phyloP scores from a whole-genome alignment of 2,329 filamentous ascomycete genomes.

The Exserohilum turcica region DNA sequence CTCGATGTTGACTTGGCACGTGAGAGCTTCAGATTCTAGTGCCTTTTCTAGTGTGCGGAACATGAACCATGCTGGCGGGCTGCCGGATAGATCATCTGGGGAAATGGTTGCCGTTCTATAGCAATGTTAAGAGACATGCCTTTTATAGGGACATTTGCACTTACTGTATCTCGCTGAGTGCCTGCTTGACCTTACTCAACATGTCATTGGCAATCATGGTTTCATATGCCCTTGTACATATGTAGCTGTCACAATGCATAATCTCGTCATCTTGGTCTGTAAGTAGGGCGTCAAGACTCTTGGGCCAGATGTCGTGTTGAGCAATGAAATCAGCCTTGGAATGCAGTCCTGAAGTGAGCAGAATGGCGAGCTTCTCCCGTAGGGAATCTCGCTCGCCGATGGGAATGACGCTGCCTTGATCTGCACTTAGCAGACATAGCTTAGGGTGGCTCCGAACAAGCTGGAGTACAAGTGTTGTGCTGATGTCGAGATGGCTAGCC shows the following conservation, averaged over 20 bases:
- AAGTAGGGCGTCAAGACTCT: constrained; percentile 30
- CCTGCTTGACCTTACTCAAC: constrained; percentile 10
- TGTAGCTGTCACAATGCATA: constrained; percentile 20
- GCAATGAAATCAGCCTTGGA: constrained; percentile 24
- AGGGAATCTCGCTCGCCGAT: constrained; percentile 28
- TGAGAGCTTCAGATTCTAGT: constrained; percentile 11
- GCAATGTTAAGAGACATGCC: not conserved
- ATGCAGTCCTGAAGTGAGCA: constrained; percentile 18
- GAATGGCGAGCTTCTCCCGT: constrained; percentile 12
- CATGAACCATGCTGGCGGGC: constrained; percentile 35
- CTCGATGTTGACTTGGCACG: constrained; percentile 22
- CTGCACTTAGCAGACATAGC: constrained; percentile 32
- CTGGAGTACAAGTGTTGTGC: constrained; percentile 23
- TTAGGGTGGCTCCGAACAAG: constrained; percentile 24
- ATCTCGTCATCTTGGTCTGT: constrained; percentile 16
- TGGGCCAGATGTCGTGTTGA: constrained; percentile 28
- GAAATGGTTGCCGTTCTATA: constrained; percentile 21
- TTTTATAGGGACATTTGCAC: constrained; percentile 1
- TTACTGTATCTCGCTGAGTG: constrained; percentile 22
- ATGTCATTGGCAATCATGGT: not conserved
- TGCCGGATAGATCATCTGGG: constrained; percentile 24
- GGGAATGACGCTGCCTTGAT: constrained; percentile 31
- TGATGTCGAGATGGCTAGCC: constrained; percentile 27
- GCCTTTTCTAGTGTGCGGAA: constrained; percentile 15
- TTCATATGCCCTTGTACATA: constrained; percentile 23